Evolutionary conservation across 2,329 filamentous ascomycete species (phyloP).

Genomic region (Aspergillus sergii): DNA sequence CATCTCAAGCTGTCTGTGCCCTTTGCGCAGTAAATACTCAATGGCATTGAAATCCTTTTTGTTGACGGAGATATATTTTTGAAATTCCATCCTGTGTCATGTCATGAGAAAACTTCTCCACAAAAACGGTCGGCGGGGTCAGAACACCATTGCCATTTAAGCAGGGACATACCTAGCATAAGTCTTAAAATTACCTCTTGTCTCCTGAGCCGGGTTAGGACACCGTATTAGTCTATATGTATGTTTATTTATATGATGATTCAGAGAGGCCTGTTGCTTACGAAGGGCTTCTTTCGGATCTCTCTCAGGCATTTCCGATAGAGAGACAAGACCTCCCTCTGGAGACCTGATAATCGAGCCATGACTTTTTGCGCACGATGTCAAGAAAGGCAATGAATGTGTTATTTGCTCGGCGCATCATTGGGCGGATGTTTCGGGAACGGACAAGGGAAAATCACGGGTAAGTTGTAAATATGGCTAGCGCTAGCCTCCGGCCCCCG

Average conservation of each 20-base stretch:
- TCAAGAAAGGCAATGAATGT: not conserved
- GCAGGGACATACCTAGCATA: slow-evolving; percentile 43
- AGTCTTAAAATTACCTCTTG: slow-evolving; percentile 43
- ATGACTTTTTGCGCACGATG: slow-evolving; percentile 20
- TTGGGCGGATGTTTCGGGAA: not conserved
- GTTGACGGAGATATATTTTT: slow-evolving; percentile 67
- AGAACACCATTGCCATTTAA: slow-evolving; percentile 5
- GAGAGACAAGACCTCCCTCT: slow-evolving; percentile 81
- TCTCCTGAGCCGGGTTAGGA: slow-evolving; percentile 33
- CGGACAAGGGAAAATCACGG: slow-evolving; percentile 3
- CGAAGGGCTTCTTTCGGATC: slow-evolving; percentile 75
- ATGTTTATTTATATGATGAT: not conserved
- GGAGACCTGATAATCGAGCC: slow-evolving; percentile 75
- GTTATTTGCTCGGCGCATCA: not conserved
- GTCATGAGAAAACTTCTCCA: slow-evolving; percentile 16
- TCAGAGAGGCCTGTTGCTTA: slow-evolving; percentile 42
- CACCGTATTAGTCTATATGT: slow-evolving; percentile 2
- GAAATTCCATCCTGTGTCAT: slow-evolving; percentile 69
- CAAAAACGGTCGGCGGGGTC: not conserved
- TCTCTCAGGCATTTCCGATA: slow-evolving; percentile 86
- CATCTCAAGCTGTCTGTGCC: slow-evolving; percentile 76
- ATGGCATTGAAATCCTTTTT: slow-evolving; percentile 86
- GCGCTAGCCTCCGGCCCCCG: slow-evolving; percentile 25
- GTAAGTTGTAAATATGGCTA: not conserved
- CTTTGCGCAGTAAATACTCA: slow-evolving; percentile 82